Base-by-base conservation (phyloP, 371 early-diverging fungal genomes). In the Rhizopus stolonifer region DNA sequence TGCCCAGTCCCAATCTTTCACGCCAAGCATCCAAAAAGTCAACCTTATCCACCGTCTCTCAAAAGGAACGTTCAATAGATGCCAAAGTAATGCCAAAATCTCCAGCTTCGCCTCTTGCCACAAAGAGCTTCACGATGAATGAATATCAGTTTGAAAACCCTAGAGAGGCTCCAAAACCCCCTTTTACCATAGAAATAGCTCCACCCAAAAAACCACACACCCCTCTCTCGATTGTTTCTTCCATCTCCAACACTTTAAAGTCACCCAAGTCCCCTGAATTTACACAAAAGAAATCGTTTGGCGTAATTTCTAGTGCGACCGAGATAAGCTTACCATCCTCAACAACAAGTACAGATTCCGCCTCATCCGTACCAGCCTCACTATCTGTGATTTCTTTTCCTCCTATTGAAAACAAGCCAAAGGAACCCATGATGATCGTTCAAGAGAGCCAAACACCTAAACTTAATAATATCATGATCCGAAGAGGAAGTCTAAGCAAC, bases 401-500 rank as follows among this genome's bases (percentile, higher is more conserved):
- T 7, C 31, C 31, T 29, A 10, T 10, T 7, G 4, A 7, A 10
- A 29, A 29, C 10, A 10, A 29, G 31, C 31, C 31, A 7, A 29
- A 29, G 10, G 31, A 29, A 10, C 7, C 31, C 31, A 4, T 29
- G 10, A 7, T 10, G 4, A 29, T 10, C 31, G 10, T 10, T 29
- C 31, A 29, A 29, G 31, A 29, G 4, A 29, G 4, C 10, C 31
- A 29, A 10, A 10, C 31, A 7, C 31, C 25, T 4, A 23, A 60
- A 53, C 22, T 49, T 46, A 4, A 33, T 13, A 25, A 52, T 32
- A 4, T 33, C n/a, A 36, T 65, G 3, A 26, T 70, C 33, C 48
- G 69, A 36, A 61, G 70, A 39, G 55, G 69, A 21, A 74, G 74
- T 49, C 46, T 61, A 23, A 68, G 74, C 34, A 70, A 46, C 23